A percentile compares a stretch with the other conserved stretches of the same genome.
phyloP scores from a whole-genome alignment of 352 stramenopile genomes.

The Pythium chondricola region DNA sequence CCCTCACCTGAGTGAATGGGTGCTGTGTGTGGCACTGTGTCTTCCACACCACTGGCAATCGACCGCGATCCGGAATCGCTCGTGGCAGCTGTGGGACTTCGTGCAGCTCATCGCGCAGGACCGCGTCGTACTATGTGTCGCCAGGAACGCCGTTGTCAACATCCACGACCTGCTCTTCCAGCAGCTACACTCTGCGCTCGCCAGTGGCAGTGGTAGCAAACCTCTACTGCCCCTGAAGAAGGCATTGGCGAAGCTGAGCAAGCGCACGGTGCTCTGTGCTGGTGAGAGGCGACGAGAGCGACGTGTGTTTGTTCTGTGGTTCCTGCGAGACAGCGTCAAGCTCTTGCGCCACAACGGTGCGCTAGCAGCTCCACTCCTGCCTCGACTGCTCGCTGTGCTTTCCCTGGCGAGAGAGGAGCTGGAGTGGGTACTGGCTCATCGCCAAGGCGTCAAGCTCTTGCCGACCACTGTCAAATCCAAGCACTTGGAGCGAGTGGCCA shows the following conservation, averaged over 20 bases:
- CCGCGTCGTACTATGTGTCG: constrained; percentile 35
- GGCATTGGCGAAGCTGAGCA: constrained; percentile 32
- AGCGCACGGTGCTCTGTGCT: constrained; percentile 34
- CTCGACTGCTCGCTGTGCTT: constrained; percentile 33
- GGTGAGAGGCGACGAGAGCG: constrained; percentile 30
- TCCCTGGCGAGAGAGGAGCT: constrained; percentile 33
- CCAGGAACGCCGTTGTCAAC: constrained; percentile 41
- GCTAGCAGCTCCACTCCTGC: constrained; percentile 38
- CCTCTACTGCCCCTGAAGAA: constrained; percentile 30
- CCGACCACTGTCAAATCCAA: constrained; percentile 44
- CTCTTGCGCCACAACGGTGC: constrained; percentile 35
- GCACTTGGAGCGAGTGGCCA: constrained; percentile 30
- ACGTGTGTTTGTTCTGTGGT: constrained; percentile 31
- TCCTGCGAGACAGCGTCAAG: constrained; percentile 26
- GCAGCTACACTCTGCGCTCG: constrained; percentile 32
- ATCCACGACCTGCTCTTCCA: constrained; percentile 55
- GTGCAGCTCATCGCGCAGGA: constrained; percentile 44
- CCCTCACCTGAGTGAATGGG: constrained; percentile 34
- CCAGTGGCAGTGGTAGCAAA: constrained; percentile 5
- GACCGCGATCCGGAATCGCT: constrained; percentile 10
- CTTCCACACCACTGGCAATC: constrained; percentile 24
- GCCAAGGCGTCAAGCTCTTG: constrained; percentile 20
- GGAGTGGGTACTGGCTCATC: constrained; percentile 47
- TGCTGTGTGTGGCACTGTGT: constrained; percentile 48
- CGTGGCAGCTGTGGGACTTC: constrained; percentile 45